A percentile compares a stretch with the other conserved stretches of the same genome.
phyloP scores from a whole-genome alignment of 2,329 filamentous ascomycete genomes.

The Tolypocladium ophioglossoides region DNA sequence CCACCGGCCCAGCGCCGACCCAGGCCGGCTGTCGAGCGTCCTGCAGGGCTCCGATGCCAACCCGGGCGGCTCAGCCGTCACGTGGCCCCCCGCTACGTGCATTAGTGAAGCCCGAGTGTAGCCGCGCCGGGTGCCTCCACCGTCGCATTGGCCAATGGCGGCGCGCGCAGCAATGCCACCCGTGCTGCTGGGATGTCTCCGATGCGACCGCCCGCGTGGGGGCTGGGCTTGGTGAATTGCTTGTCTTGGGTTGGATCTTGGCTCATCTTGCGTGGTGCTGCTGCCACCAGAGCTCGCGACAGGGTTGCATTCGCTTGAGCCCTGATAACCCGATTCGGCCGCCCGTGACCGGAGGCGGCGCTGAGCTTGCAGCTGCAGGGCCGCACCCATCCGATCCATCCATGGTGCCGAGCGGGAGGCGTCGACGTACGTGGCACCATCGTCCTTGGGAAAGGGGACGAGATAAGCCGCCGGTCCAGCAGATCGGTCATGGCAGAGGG shows the following conservation, averaged over 20 bases:
- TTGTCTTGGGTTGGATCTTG: neutral
- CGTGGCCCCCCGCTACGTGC: constrained; percentile 9
- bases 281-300: neutral
- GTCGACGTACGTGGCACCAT: neutral
- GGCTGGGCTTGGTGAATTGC: neutral
- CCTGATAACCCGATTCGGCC: neutral
- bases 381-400: neutral
- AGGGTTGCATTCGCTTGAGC: neutral
- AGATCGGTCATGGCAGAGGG: neutral
- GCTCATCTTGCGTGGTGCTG: neutral
- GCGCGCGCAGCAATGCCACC: neutral
- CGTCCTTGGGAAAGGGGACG: neutral
- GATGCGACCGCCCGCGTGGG: constrained; percentile 7
- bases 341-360: constrained; percentile 3
- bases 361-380: neutral
- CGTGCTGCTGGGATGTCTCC: constrained; percentile 8
- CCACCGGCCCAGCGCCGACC: neutral
- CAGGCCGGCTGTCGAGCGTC: neutral
- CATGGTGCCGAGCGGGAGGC: neutral
- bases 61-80: constrained; percentile 7
- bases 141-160: constrained; percentile 6
- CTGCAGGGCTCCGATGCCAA: constrained; percentile 2
- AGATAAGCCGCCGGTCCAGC: neutral
- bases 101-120: constrained; percentile 11
- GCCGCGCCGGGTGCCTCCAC: constrained; percentile 12